A percentile compares a stretch with the other conserved stretches of the same genome.
phyloP scores from a whole-genome alignment of 768 basidiomycete species.

The Paxillus involutus region DNA sequence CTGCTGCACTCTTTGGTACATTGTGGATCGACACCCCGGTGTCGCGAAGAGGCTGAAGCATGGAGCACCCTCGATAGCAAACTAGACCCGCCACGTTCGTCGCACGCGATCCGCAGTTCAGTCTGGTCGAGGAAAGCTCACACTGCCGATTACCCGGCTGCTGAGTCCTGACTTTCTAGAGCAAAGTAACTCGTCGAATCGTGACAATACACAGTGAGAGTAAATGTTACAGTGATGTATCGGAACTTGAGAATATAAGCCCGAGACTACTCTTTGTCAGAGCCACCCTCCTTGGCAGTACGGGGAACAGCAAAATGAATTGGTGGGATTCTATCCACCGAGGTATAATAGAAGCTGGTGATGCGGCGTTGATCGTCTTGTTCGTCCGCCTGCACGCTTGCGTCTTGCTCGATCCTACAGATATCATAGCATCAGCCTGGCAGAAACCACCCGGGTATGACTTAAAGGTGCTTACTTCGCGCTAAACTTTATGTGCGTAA shows the following conservation, averaged over 20 bases:
- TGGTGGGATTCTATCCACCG: slow-evolving; percentile 29
- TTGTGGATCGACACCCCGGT: slow-evolving; percentile 42
- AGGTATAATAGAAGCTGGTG: slow-evolving; percentile 36
- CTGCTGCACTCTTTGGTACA: slow-evolving; percentile 39
- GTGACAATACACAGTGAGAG: neutral
- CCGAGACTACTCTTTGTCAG: neutral
- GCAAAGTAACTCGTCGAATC: neutral
- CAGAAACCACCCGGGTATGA: neutral
- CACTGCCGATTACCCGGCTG: slow-evolving; percentile 37
- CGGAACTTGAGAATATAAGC: too few species aligned
- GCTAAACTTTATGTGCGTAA: slow-evolving; percentile 36
- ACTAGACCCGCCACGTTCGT: slow-evolving; percentile 23
- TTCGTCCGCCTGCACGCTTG: slow-evolving; percentile 13
- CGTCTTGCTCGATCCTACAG: slow-evolving; percentile 27
- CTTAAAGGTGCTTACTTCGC: slow-evolving; percentile 32
- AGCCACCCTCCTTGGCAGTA: neutral
- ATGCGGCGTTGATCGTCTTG: slow-evolving; percentile 26
- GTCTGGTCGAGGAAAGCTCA: slow-evolving; percentile 29
- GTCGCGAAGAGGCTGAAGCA: slow-evolving; percentile 36
- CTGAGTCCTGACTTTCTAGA: neutral
- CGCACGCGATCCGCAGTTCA: slow-evolving; percentile 18
- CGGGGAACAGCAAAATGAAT: slow-evolving; percentile 30
- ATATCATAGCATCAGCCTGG: neutral
- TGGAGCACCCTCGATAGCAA: slow-evolving; percentile 26
- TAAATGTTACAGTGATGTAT: neutral